A percentile compares a stretch with the other conserved stretches of the same genome.
phyloP scores from a whole-genome alignment of 2,329 filamentous ascomycete species.

The Orbilia quercus region DNA sequence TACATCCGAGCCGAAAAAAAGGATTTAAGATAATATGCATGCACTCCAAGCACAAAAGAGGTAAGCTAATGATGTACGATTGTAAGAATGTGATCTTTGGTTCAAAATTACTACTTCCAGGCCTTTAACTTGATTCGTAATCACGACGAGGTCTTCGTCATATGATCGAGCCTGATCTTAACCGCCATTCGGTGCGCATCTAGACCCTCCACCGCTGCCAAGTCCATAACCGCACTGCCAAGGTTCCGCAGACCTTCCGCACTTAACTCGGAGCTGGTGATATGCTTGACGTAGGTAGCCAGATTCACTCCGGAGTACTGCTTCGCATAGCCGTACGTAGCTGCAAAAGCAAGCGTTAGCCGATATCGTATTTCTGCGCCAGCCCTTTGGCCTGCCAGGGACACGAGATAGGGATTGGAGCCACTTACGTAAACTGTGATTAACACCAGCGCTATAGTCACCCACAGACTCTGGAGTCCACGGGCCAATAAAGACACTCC shows the following conservation, averaged over 20 bases:
- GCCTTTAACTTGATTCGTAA: neutral
- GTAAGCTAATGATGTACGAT: neutral
- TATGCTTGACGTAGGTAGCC: conserved; percentile 96
- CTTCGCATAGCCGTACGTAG: conserved; percentile 97
- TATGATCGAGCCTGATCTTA: conserved; percentile 70
- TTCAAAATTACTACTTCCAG: neutral
- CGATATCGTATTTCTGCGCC: conserved; percentile 34
- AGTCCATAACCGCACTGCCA: conserved; percentile 88
- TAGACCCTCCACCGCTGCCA: conserved; percentile 92
- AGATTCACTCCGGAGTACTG: conserved; percentile 98
- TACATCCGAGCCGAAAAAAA: neutral
- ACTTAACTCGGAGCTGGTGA: conserved; percentile 91
- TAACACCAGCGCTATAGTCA: conserved; percentile 97
- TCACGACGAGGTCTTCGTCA: conserved; percentile 57
- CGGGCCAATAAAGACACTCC: conserved; percentile 92
- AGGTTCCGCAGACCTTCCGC: conserved; percentile 86
- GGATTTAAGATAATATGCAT: neutral
- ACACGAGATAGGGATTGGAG: conserved; percentile 6
- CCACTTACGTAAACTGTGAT: conserved; percentile 91
- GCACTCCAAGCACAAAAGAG: neutral
- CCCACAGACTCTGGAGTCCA: conserved; percentile 99
- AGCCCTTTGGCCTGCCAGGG: neutral
- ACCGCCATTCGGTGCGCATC: conserved; percentile 88
- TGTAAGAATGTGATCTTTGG: conserved; percentile 16
- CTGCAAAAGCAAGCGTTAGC: conserved; percentile 65